These are phyloP conservation scores for Chernovozyma aurita DNA, from an alignment of 1,139 yeast species.

Conservation along the genomic window DNA sequence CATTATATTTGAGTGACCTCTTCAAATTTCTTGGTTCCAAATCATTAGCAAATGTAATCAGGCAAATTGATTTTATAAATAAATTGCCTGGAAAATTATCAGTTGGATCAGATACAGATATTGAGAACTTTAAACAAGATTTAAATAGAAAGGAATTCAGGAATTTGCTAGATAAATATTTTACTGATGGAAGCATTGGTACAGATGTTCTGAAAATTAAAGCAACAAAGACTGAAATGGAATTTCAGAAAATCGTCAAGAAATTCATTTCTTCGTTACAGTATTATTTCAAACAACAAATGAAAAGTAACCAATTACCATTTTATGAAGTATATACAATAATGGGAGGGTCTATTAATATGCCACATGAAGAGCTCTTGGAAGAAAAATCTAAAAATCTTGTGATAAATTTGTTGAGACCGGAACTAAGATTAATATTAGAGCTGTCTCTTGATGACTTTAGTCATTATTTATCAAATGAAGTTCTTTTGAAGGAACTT, in stretches of 20 bases:
- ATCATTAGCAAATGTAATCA: neutral
- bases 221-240: too few relatives aligned
- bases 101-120: conserved; percentile 14
- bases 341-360: conserved; percentile 28
- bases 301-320: conserved; percentile 21
- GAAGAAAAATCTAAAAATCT: conserved; percentile 39
- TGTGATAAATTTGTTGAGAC: conserved; percentile 37
- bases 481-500: conserved; percentile 13
- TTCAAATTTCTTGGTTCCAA: neutral
- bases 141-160: neutral
- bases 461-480: conserved; percentile 23
- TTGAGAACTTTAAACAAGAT: conserved; percentile 27
- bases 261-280: neutral
- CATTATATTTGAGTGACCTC: conserved; percentile 17
- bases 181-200: neutral
- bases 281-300: conserved; percentile 10
- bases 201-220: neutral
- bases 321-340: conserved; percentile 36
- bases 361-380: conserved; percentile 15
- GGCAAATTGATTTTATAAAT: neutral
- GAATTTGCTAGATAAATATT: neutral
- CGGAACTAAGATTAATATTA: conserved; percentile 29
- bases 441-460: conserved; percentile 31
- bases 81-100: neutral
- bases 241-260: neutral